phyloP scores from a whole-genome alignment of 1,284 basidiomycete genomes.

The Pulchroboletus neoregius region DNA sequence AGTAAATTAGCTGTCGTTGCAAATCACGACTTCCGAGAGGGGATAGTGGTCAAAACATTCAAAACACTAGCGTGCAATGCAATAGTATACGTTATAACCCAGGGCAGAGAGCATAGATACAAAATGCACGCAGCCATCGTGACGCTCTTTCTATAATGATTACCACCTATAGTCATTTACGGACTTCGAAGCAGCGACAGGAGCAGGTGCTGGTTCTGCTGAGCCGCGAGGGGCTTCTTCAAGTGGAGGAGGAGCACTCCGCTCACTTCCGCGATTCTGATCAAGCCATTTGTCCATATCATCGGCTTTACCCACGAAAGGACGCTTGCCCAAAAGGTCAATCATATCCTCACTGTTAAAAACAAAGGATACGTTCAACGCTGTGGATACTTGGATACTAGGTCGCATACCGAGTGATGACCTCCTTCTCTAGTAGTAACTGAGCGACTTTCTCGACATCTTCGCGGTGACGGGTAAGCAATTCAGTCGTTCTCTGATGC shows the following conservation, averaged over 20 bases:
- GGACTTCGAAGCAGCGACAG: slow-evolving; percentile 46
- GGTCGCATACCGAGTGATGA: slow-evolving; percentile 74
- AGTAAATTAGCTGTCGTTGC: neutral
- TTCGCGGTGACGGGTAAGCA: slow-evolving; percentile 78
- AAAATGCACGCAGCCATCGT: slow-evolving; percentile 1
- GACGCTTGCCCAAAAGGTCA: slow-evolving; percentile 76
- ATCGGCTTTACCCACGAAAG: slow-evolving; percentile 74
- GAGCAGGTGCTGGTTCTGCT: slow-evolving; percentile 42
- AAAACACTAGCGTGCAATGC: neutral
- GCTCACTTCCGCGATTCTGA: slow-evolving; percentile 54
- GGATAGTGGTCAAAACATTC: neutral
- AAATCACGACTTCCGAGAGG: neutral
- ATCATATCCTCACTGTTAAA: slow-evolving; percentile 79
- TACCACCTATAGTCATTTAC: slow-evolving; percentile 31
- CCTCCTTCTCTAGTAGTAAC: slow-evolving; percentile 88
- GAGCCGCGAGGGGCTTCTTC: slow-evolving; percentile 46
- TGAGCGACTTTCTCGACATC: slow-evolving; percentile 95
- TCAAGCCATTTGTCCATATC: slow-evolving; percentile 96
- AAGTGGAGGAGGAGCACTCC: slow-evolving; percentile 55
- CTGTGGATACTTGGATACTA: slow-evolving; percentile 11
- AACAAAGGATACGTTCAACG: neutral
- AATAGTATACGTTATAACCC: neutral
- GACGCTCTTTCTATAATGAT: neutral
- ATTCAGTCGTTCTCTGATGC: slow-evolving; percentile 79
- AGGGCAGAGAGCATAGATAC: slow-evolving; percentile 15